Evolutionary conservation across 306 rosid genomes (phyloP).

Genomic region (Casuarina glauca): DNA sequence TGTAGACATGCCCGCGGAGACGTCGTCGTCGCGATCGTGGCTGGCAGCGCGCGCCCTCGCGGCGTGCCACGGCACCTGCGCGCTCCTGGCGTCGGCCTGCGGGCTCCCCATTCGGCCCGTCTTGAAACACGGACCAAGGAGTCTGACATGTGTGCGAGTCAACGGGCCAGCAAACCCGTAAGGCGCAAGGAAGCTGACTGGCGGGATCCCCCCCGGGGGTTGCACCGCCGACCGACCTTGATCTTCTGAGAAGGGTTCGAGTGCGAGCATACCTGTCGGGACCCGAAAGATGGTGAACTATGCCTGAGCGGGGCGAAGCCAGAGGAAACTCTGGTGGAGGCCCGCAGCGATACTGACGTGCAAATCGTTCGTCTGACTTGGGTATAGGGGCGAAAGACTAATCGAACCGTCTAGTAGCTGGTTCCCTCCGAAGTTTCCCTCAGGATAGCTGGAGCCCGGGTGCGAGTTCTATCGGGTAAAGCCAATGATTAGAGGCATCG

Average conservation of each 20-base stretch:
- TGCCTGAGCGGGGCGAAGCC: slow-evolving; percentile 40
- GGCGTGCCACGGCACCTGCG: no score
- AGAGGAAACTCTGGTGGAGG: slow-evolving; percentile 48
- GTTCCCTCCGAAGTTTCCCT: slow-evolving; percentile 32
- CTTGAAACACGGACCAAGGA: no score
- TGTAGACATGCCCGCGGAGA: no score
- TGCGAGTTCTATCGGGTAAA: slow-evolving; percentile 24
- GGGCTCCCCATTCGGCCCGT: no score
- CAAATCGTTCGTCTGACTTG: slow-evolving; percentile 33
- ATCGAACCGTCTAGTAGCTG: slow-evolving; percentile 27
- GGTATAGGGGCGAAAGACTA: slow-evolving; percentile 32
- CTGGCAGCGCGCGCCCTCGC: no score
- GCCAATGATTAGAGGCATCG: slow-evolving; percentile 22
- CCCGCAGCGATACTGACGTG: slow-evolving; percentile 39
- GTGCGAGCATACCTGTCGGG: slow-evolving; percentile 24
- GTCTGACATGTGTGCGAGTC: no score
- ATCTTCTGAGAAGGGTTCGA: slow-evolving; percentile 11
- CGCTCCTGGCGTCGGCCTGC: no score
- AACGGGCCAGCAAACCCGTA: no score
- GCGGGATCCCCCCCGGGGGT: not conserved
- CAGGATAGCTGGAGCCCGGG: slow-evolving; percentile 21
- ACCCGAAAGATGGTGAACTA: slow-evolving; percentile 27
- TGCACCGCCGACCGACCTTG: slow-evolving; percentile 9
- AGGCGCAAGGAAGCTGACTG: no score
- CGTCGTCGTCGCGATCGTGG: no score